A percentile compares a stretch with the other conserved stretches of the same genome.
phyloP scores from a whole-genome alignment of 345 rosid genomes.

The Salix koriyanagi region DNA sequence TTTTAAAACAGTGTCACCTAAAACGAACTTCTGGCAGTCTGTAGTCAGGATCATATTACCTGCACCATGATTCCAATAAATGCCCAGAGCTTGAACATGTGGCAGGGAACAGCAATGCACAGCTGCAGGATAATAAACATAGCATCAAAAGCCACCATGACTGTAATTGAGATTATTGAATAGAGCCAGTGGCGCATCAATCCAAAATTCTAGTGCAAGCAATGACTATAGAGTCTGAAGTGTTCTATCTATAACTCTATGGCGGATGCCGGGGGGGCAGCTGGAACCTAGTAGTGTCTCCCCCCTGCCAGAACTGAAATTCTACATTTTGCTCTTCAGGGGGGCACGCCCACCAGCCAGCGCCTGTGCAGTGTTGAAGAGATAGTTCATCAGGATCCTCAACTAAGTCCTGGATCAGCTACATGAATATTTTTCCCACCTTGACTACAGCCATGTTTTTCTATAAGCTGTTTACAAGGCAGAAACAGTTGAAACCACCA shows the following conservation, averaged over 20 bases:
- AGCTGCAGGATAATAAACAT: constrained; percentile 41
- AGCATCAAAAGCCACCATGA: neutral
- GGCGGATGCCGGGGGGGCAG: no score
- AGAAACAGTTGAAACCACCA: no score
- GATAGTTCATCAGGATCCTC: no score
- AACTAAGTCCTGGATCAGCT: no score
- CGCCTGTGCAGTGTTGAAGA: no score
- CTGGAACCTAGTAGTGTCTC: no score
- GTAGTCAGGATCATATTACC: constrained; percentile 33
- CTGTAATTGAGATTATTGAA: neutral
- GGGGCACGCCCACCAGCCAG: no score
- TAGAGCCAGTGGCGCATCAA: neutral
- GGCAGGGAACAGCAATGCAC: constrained; percentile 96
- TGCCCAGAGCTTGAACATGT: constrained; percentile 90
- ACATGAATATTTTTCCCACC: no score
- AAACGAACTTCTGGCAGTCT: neutral
- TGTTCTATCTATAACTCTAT: neutral
- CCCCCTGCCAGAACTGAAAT: no score
- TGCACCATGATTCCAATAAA: constrained; percentile 93
- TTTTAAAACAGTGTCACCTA: neutral
- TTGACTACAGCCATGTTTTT: no score
- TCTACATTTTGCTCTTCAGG: no score
- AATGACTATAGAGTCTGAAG: neutral
- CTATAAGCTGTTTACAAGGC: no score
- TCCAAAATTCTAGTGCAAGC: neutral